phyloP scores from a whole-genome alignment of 345 rosid species.

The Eucalyptus microcorys region DNA sequence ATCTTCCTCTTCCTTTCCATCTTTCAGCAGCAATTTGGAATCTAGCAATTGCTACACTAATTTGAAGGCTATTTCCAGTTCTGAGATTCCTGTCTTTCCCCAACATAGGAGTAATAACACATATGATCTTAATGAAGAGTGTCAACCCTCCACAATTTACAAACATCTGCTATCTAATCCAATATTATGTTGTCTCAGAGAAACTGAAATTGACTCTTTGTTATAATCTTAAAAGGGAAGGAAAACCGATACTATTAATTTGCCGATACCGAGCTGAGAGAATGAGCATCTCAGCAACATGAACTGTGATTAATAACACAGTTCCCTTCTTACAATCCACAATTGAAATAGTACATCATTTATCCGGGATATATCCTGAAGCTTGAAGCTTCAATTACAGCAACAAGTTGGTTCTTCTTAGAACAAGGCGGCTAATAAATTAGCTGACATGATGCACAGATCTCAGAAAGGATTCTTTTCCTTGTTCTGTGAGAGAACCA shows the following conservation, averaged over 20 bases:
- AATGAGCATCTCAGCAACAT: background rate
- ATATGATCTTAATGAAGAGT: background rate
- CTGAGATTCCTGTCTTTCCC: background rate
- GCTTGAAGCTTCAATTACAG: background rate
- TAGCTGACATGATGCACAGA: background rate
- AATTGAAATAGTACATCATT: background rate
- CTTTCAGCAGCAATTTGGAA: background rate
- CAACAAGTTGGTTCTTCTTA: background rate
- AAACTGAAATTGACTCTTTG: background rate
- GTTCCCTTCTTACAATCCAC: background rate
- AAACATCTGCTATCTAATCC: background rate
- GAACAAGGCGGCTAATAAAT: background rate
- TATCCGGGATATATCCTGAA: background rate
- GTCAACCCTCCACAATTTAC: background rate
- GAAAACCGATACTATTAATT: background rate
- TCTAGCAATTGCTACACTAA: background rate
- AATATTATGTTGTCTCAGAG: background rate
- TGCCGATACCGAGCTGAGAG: background rate
- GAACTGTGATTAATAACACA: background rate
- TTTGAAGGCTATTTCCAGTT: background rate
- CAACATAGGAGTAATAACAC: background rate
- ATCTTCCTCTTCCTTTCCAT: background rate
- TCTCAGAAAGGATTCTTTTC: background rate
- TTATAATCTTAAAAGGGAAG: background rate
- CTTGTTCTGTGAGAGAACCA: background rate